Evolutionary conservation across 257 asterid genomes (phyloP).

Genomic region (Solanum boliviense): DNA sequence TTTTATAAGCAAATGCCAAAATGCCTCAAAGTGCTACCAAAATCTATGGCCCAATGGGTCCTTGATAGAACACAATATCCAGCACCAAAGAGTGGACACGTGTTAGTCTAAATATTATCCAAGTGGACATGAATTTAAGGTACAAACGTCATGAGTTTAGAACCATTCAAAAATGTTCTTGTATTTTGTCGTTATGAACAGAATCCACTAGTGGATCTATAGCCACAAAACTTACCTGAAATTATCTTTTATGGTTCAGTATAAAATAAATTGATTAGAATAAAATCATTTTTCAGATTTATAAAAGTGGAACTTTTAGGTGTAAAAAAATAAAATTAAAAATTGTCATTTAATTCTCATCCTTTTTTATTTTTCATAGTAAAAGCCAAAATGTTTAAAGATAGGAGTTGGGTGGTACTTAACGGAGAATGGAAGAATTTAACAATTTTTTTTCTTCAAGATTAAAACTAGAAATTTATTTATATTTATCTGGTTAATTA

Average conservation of each 20-base stretch:
- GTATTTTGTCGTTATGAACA: neutral
- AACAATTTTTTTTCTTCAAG: neutral
- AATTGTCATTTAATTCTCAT: neutral
- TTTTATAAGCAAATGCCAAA: neutral
- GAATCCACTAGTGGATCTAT: neutral
- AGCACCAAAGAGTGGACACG: neutral
- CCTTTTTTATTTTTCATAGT: neutral
- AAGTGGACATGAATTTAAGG: neutral
- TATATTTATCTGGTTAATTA: neutral
- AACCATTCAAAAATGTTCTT: neutral
- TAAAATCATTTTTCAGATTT: neutral
- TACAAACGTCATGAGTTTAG: neutral
- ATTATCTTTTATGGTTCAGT: neutral
- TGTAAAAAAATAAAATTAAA: neutral
- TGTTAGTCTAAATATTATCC: neutral
- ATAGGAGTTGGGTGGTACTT: neutral
- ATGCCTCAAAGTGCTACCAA: neutral
- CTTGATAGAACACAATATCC: neutral
- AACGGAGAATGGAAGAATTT: neutral
- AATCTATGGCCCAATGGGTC: neutral
- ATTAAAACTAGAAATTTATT: neutral
- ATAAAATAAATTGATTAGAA: neutral
- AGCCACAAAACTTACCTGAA: neutral
- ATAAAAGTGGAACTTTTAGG: neutral
- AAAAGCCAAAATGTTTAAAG: neutral